Evolutionary conservation across 2,329 filamentous ascomycete species (phyloP).

Genomic region (Leptosphaerulina australis): DNA sequence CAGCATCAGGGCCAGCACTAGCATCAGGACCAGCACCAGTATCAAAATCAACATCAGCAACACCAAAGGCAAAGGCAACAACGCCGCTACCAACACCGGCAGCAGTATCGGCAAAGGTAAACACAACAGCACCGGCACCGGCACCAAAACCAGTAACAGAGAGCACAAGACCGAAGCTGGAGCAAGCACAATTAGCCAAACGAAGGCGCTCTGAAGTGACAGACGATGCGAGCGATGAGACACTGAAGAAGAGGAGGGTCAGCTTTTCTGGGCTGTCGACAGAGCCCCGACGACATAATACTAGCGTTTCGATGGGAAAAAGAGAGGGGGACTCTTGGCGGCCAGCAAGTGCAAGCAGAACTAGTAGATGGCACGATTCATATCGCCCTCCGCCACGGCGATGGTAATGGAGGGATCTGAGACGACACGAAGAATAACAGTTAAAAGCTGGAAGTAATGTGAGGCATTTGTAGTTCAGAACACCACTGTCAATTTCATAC

Average conservation of each 20-base stretch:
- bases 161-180: not conserved
- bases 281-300: not conserved
- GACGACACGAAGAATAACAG: not conserved
- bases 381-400: constrained; percentile 9
- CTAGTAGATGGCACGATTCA: constrained; percentile 1
- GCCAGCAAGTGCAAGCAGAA: not conserved
- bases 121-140: no score
- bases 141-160: no score
- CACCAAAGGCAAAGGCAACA: no score
- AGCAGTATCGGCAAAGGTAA: no score
- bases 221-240: not conserved
- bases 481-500: no score
- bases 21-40: no score
- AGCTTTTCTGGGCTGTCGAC: not conserved
- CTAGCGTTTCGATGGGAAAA: not conserved
- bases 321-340: not conserved
- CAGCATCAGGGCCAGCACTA: no score
- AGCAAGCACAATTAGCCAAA: not conserved
- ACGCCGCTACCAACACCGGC: no score
- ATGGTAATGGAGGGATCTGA: not conserved
- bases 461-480: not conserved
- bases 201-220: not conserved
- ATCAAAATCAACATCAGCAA: no score
- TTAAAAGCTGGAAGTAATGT: not conserved
- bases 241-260: not conserved